Base-by-base conservation (phyloP, 1,284 basidiomycete species). In the Vanrija humicola region DNA sequence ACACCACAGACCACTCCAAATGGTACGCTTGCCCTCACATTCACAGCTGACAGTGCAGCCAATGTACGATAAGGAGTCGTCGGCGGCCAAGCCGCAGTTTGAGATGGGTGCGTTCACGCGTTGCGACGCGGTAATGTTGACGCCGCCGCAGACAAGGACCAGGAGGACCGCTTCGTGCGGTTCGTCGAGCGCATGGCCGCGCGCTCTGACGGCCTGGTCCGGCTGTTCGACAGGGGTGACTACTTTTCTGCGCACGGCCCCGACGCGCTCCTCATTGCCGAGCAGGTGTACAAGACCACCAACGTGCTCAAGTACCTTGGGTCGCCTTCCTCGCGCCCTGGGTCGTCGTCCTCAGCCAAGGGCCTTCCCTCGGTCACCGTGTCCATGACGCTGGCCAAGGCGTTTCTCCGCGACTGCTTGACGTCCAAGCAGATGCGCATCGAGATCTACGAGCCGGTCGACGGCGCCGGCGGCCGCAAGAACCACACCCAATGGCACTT, bases 371-470 rank as follows among this genome's bases (percentile, higher is more conserved):
- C 85, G 50, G 90, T 96, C 50, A 86, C 84, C 0, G 80, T 99
- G 52, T 90, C 85, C 68, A 79, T 82, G 48, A 84, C 84, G 21
- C 85, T 92, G n/a, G 92, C 93, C 1, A 90, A 90, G 66, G 82
- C 82, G 42, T 88, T 97, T 63, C 78, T 99, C 46, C 80, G 96
- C 44, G 94, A 98, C 52, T 92, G 91, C 1, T 77, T 99, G 52
- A 98, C 95, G 3, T 79, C 84, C 18, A 88, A 86, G 72, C 95
- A 98, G 77, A 84, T 99, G 65, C 84, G 89, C 29, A 84, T 98
- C n/a, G 92, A 98, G 77, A 96, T 98, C 54, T 94, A 87, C 84
- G 81, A 79, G 12, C 84, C 87, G 0, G 88, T 89, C 64, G 79
- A 83, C 6, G 86, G 84, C 0, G 70, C 44, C 54, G 86, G 84